Percentiles rank a stretch among this genome's conserved stretches.
Conservation (phyloP, 1,284 basidiomycete species). For the Sparassis latifolia region DNA sequence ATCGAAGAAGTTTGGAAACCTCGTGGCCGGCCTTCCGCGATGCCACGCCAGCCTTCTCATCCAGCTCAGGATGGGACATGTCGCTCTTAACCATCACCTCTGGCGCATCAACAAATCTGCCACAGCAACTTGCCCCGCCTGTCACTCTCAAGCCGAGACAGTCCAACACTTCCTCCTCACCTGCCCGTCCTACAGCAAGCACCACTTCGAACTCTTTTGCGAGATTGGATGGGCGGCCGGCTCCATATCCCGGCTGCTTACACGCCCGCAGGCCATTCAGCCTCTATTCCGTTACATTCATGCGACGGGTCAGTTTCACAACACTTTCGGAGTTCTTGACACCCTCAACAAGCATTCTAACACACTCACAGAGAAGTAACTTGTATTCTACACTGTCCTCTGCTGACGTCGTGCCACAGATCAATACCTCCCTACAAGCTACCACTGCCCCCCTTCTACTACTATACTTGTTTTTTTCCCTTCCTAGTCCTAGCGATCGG, state of each 20-base stretch:
- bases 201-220: background rate
- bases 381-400: too few species aligned
- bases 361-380: too few species aligned
- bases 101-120: constrained; percentile 12
- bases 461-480: too few species aligned
- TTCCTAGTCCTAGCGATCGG: too few species aligned
- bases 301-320: constrained; percentile 3
- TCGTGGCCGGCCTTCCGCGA: background rate
- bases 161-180: constrained; percentile 2
- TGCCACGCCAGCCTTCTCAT: constrained; percentile 9
- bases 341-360: background rate
- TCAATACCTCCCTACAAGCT: too few species aligned
- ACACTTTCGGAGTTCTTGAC: background rate
- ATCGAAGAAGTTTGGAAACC: background rate
- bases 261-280: constrained; percentile 1
- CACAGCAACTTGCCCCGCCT: constrained; percentile 19
- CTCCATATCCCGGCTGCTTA: constrained; percentile 1
- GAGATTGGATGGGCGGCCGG: background rate
- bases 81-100: constrained; percentile 21
- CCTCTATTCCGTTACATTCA: background rate
- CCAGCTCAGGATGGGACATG: constrained; percentile 14
- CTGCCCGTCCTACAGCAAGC: constrained; percentile 7
- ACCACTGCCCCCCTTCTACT: too few species aligned
- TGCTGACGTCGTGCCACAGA: too few species aligned
- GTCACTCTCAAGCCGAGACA: constrained; percentile 13